Base-by-base conservation (phyloP, 2,329 filamentous ascomycete species). In the Aspergillus hiratsukae region DNA sequence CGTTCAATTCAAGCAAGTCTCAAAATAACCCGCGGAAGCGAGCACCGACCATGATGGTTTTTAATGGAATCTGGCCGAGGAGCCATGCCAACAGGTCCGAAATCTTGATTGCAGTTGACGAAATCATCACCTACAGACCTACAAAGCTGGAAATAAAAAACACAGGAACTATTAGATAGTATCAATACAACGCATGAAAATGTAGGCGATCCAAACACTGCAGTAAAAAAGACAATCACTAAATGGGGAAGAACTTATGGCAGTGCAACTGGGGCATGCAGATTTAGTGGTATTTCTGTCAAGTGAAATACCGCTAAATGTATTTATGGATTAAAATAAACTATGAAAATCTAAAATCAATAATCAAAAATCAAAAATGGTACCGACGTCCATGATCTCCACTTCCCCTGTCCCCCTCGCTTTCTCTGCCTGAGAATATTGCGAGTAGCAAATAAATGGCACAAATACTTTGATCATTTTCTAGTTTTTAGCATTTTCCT, bases 331-430 rank as follows among this genome's bases (percentile, higher is more conserved):
- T 46, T 46, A 46, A 46, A 25, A 46, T 46, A 46, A 46, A 46
- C 21, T 46, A 45, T 3, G 11, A 27, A 46, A 52, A 52, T 46
- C 7, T 29, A 28, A 31, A 25, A 31, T 17, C n/a, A 43, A n/a
- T 23, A 46, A 29, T 45, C 11, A 14, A 31, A 31, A 37, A 37
- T 7, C 14, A 37, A 7, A 25, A 48, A 27, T 27, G 17, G 37
- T 54, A 48, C 46, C 40, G 54, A 53, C 8, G 17, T 6, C n/a
- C 48, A 21, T n/a, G 21, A 49, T 49, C 27, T 50, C 48, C 48
- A 50, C 48, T 50, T 43, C 43, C 17, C 52, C n/a, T 40, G 21
- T 51, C 21, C 19, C 25, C 48, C 53, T 51, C 21, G 11, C 41
- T 21, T 2, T 45, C 41, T 21, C 27, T 31, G 17, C 29, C 9